Conservation (phyloP, 2,329 filamentous ascomycete species). For the Biscogniauxia marginata region DNA sequence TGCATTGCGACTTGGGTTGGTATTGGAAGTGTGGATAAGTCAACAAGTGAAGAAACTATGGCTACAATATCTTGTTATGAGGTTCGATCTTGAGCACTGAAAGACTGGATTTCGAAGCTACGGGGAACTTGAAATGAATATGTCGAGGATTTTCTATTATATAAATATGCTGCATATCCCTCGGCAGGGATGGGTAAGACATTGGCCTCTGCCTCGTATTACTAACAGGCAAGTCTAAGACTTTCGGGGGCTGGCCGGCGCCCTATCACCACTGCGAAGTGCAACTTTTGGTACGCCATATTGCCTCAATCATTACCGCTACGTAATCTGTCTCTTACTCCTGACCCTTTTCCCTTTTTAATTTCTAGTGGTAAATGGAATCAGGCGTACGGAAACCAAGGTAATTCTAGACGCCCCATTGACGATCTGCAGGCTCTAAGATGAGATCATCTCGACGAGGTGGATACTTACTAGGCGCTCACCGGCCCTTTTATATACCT, state of each 20-base stretch:
- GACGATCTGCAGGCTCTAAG: not conserved
- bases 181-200: not conserved
- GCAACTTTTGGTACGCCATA: not conserved
- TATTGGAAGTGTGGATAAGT: not conserved
- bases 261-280: not conserved
- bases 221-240: not conserved
- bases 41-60: no score
- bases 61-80: not conserved
- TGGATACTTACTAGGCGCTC: not conserved
- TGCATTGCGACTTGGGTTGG: conserved; percentile 14
- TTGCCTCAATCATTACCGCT: not conserved
- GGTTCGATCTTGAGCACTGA: not conserved
- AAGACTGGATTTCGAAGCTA: not conserved
- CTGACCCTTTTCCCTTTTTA: not conserved
- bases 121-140: not conserved
- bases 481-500: not conserved
- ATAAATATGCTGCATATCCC: not conserved
- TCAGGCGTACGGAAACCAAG: not conserved
- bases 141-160: not conserved
- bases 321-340: not conserved
- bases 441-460: not conserved
- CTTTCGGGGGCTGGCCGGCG: not conserved
- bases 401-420: not conserved
- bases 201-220: not conserved
- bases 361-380: not conserved